Base-by-base conservation (phyloP, 306 rosid species). In the Rosa chinensis region DNA sequence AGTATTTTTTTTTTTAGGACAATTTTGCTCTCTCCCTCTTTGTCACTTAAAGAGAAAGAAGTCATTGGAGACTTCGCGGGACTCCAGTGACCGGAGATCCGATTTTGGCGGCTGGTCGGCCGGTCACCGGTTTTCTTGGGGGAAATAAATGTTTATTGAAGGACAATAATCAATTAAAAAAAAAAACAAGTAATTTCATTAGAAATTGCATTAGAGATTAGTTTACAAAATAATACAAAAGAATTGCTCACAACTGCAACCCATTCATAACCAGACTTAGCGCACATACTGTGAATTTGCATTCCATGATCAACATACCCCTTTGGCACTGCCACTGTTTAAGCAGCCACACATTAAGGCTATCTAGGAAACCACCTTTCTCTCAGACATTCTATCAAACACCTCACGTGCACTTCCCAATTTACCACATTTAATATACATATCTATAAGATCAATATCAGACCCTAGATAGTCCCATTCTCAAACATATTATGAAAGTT, bases 241-340 rank as follows among this genome's bases (percentile, higher is more conserved):
- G 32, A 28, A 28, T 28, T 28, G 28, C 28, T 28, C 28, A 28
- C 28, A 28, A 28, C 88, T 0, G 85, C 81, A 8, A 67, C 72
- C 72, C 80, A 48, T 49, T 91, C 90, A 70, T 86, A 85, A 62
- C 87, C 86, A 72, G 85, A 81, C 77, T 89, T 91, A 16, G 81
- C 84, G 72, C 90, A 91, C 76, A 88, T 74, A 45, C 79, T 82
- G 83, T 91, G 96, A 84, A 91, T 91, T 83, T 86, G 89, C 88
- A 67, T 86, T 18, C 92, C 92, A 64, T 79, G 83, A 82, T 80
- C 76, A 23, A 69, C 80, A 63, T 0, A 89, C 80, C 63, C 63
- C 77, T 58, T 50, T 78, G 64, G 89, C 86, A 75, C 86, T 82
- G 21, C 90, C 88, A 6, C 82, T 78, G 74, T 86, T 88, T 47